Evolutionary conservation across 75 land plant genomes (phyloP).

Genomic region (Azolla pinnata): DNA sequence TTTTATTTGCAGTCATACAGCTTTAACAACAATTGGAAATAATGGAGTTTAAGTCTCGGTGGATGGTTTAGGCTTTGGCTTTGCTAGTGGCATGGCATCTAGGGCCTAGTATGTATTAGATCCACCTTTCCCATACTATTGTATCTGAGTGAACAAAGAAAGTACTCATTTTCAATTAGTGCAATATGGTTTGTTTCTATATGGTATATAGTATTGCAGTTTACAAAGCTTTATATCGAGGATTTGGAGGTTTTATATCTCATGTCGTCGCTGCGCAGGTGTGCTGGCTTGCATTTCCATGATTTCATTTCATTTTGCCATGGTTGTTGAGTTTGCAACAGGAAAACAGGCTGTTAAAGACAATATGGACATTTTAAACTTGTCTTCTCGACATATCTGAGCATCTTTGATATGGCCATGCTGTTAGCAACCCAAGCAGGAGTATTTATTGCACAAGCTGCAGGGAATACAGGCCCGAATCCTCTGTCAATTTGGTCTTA

Average conservation of each 20-base stretch:
- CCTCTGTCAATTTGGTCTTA: conserved; percentile 14
- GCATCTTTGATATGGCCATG: conserved; percentile 16
- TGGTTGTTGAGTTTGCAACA: neutral
- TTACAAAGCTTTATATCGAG: conserved; percentile 21
- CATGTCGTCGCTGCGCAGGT: conserved; percentile 98
- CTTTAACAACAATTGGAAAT: conserved; percentile 21
- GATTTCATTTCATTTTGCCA: neutral
- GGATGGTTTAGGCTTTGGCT: conserved; percentile 15
- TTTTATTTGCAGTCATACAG: conserved; percentile 15
- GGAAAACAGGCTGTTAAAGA: conserved; percentile 22
- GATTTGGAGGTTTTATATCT: conserved; percentile 17
- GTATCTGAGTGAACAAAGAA: neutral
- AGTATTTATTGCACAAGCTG: conserved; percentile 23
- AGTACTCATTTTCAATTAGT: neutral
- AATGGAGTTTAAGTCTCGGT: conserved; percentile 13
- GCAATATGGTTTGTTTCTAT: neutral
- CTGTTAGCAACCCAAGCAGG: conserved; percentile 20
- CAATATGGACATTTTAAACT: conserved; percentile 19
- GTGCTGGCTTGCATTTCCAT: neutral
- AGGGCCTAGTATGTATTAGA: conserved; percentile 17
- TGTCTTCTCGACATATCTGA: conserved; percentile 23
- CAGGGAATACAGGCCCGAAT: conserved; percentile 22
- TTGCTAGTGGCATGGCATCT: conserved; percentile 29
- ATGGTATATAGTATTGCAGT: conserved; percentile 17
- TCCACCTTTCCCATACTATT: neutral